Percentiles rank a stretch among this genome's conserved stretches.
Evolutionary conservation across 768 basidiomycete species (phyloP).

Genomic region (Mycena rosella): DNA sequence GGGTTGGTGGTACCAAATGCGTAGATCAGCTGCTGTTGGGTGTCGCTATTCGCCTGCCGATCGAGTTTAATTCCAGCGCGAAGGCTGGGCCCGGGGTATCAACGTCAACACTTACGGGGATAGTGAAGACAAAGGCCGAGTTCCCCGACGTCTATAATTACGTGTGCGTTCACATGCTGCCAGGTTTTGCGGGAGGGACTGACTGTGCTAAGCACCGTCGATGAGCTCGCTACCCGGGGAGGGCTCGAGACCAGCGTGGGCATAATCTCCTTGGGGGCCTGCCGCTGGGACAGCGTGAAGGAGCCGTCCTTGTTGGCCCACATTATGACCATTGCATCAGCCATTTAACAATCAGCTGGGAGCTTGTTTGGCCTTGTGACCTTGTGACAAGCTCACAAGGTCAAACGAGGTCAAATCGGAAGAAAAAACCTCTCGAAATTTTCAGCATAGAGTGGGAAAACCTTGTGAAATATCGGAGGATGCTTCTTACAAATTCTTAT

Average conservation of each 20-base stretch:
- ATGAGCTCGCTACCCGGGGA: slow-evolving; percentile 61
- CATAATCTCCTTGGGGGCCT: slow-evolving; percentile 63
- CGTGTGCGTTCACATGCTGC: background rate
- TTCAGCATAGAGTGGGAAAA: too few species aligned
- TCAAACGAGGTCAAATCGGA: too few species aligned
- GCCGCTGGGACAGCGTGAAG: slow-evolving; percentile 76
- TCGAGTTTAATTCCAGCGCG: slow-evolving; percentile 1
- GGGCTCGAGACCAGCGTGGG: slow-evolving; percentile 69
- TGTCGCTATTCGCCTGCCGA: slow-evolving; percentile 57
- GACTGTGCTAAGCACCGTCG: slow-evolving; percentile 53
- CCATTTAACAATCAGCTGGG: too few species aligned
- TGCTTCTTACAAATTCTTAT: too few species aligned
- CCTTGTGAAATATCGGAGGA: too few species aligned
- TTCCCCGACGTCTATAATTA: slow-evolving; percentile 54
- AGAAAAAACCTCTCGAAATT: too few species aligned
- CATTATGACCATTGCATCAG: slow-evolving; percentile 87
- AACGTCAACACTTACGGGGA: slow-evolving; percentile 57
- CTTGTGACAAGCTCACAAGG: too few species aligned
- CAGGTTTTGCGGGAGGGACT: slow-evolving; percentile 40
- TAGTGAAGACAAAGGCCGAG: slow-evolving; percentile 63
- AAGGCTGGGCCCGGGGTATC: background rate
- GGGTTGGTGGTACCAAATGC: slow-evolving; percentile 68
- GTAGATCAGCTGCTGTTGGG: slow-evolving; percentile 65
- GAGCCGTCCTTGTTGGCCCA: slow-evolving; percentile 75
- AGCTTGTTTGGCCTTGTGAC: too few species aligned